Base-by-base conservation (phyloP, 768 basidiomycete genomes). In the Hygrophoropsis aurantiaca region DNA sequence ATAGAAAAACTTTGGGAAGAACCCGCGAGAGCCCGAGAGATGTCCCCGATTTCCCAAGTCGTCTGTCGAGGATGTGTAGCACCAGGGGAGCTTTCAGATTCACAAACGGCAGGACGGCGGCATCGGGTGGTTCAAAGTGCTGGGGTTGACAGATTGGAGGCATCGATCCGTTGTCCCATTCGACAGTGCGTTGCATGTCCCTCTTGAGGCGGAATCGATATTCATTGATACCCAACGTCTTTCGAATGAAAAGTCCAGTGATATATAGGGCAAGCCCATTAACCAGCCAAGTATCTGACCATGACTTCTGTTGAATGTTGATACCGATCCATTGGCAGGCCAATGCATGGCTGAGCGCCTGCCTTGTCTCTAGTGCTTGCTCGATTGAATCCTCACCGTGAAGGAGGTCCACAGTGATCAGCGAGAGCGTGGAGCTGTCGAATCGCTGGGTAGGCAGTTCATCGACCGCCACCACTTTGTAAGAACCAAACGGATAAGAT, bases 251-350 rank as follows among this genome's bases (percentile, higher is more conserved):
- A 34, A 94, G 77, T 9, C 87, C 87, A 5, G 90, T 87, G 60
- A 98, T 87, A 61, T 97, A 94, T 13, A 94, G 74, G 8, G 91
- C 87, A 38, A 99, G 73, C 1, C 94, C 97, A 58, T 95, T 93
- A 47, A 94, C 85, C n/a, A 99, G 81, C 97, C 97, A 99, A 20
- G 85, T 80, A 66, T 99, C 97, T 11, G 92, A 87, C 81, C 90
- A 91, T 23, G 84, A 79, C 71, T 92, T 93, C 43, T 87, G 94
- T 47, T 93, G 85, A 58, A 99, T 92, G 66, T 97, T 95, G 67
- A 99, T 84, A 21, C 97, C 94, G 46, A 90, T 77, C 97, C 97
- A 99, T 67, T 99, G 97, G 53, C 85, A 90, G 7, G 94, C 94
- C 26, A 98, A 77, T 5, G 91, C 87, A 61, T 97, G 91, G 21